Base-by-base conservation (phyloP, 441 rosid species). In the Erysimum cheiri region DNA sequence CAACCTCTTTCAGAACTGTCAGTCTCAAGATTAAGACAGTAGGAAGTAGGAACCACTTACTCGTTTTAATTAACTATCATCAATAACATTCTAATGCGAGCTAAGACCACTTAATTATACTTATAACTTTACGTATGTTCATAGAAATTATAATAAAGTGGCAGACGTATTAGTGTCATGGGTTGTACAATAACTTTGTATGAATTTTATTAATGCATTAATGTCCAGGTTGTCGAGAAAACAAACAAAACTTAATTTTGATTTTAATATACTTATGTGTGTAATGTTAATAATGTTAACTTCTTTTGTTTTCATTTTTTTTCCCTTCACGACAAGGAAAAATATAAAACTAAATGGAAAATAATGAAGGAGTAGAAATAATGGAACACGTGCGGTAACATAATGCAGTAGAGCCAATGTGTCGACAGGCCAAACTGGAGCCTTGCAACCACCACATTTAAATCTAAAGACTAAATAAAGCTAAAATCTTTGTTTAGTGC, bases 351-450 rank as follows among this genome's bases (percentile, higher is more conserved):
- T 11, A 41, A 59, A 7, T 8, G 72, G 46, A 32, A 59, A 73
- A 73, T 67, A 22, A 73, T 60, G 72, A 56, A 72, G 65, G 37
- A 60, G 48, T 59, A 41, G 72, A 73, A 60, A 73, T 73, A 73
- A 73, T 73, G 68, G 68, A 67, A 73, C 77, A 73, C 77, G 77
- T 67, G 77, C 57, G 61, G 37, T 33, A 67, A 54, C 68, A 73
- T 73, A 67, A 67, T 73, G 77, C 40, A 73, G 72, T 67, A 60
- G 68, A 73, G 68, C 77, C 77, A 60, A 53, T 67, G 48, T 67
- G 77, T 73, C 77, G 77, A 68, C 68, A 67, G 4, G 77, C 77
- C 72, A 60, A 60, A 73, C 77, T 60, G 72, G 77, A 67, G 49
- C 41, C 41, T 67, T 56, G 72, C 68, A 67, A 73, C 77, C 28